Percentiles rank a stretch among this genome's conserved stretches.
These are phyloP conservation scores for Lasiodiplodia sp. DNA, from an alignment of 2,329 filamentous ascomycete genomes.

Conservation along the genomic window DNA sequence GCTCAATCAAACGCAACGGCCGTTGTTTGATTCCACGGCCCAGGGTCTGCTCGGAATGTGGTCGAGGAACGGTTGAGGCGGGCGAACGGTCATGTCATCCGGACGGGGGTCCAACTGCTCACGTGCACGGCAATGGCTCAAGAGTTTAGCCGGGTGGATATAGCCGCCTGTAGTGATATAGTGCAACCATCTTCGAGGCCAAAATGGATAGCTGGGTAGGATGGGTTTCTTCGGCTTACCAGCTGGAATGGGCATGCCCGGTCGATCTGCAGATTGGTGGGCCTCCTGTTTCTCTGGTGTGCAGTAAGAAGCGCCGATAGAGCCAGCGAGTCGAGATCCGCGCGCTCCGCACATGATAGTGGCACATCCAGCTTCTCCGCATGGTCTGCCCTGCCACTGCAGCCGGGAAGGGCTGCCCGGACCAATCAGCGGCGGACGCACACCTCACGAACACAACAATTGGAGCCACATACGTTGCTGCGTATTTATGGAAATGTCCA, in stretches of 20 bases:
- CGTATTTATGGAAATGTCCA: constrained; percentile 17
- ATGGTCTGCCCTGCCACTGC: constrained; percentile 25
- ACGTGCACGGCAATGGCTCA: not conserved
- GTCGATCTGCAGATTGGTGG: not conserved
- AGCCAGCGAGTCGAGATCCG: constrained; percentile 14
- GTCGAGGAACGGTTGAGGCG: not conserved
- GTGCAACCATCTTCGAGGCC: not conserved
- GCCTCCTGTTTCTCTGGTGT: constrained; percentile 10
- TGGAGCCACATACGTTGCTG: constrained; percentile 21
- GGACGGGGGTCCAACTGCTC: not conserved
- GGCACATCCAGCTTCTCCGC: constrained; percentile 21
- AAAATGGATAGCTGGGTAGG: not conserved
- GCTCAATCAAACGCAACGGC: constrained; percentile 1
- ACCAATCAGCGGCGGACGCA: constrained; percentile 11
- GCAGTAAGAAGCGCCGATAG: constrained; percentile 4
- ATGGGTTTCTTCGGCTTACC: not conserved
- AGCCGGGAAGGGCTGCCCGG: constrained; percentile 7
- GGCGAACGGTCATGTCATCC: not conserved
- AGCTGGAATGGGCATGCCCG: not conserved
- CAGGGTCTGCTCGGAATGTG: not conserved
- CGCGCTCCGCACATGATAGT: constrained; percentile 25
- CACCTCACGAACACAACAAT: constrained; percentile 19
- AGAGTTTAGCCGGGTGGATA: not conserved
- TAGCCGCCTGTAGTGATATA: not conserved
- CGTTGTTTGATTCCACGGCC: not conserved